Evolutionary conservation across 2,329 filamentous ascomycete species (phyloP), one percentile per base, ranked within the genome.

Genomic region (Colletotrichum chrysophilum): DNA sequence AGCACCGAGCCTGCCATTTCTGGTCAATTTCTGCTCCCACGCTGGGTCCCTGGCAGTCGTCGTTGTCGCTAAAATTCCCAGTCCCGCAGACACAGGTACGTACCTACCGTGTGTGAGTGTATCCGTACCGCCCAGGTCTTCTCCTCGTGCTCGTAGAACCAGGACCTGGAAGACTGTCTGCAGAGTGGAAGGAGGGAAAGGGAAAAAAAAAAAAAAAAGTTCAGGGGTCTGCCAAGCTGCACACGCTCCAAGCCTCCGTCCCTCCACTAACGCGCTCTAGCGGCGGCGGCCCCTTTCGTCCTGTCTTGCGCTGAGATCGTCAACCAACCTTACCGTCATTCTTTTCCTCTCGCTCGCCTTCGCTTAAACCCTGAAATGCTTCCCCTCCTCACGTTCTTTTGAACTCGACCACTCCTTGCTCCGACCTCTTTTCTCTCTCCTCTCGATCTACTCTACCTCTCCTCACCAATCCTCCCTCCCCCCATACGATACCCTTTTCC

Each of bases 311-410:
- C 16, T 28, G 60, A 48, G 70, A 69, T 73, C 74, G 48, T 66
- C 74, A 60, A 69, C 64, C 62, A 58, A 56, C 71, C 73, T 48
- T 73, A 65, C 64, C 62, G 61, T 75, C 69, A 67, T 62, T 72
- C 62, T 61, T 64, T 64, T 66, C 43, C 48, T 66, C 56, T 28
- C 26, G 24, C 24, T 71, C 64, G 73, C 64, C 70, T 76, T 75
- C 68, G 72, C 73, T 69, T 55, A 72, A 77, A 69, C 68, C 72
- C 75, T 72, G 73, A 69, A 60, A 64, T 72, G 73, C 73, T 72
- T 68, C 72, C 72, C 75, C 72, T 75, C 75, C 68, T 66, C 75
- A 48, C 55, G 32, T 66, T 78, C 67, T 69, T 60, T 78, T 76
- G 56, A 70, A 43, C 66, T 62, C 77, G 71, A 79, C 67, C 67